These are phyloP conservation scores for Zymoseptoria ardabiliae DNA, from an alignment of 2,329 filamentous ascomycete genomes.

Conservation along the genomic window DNA sequence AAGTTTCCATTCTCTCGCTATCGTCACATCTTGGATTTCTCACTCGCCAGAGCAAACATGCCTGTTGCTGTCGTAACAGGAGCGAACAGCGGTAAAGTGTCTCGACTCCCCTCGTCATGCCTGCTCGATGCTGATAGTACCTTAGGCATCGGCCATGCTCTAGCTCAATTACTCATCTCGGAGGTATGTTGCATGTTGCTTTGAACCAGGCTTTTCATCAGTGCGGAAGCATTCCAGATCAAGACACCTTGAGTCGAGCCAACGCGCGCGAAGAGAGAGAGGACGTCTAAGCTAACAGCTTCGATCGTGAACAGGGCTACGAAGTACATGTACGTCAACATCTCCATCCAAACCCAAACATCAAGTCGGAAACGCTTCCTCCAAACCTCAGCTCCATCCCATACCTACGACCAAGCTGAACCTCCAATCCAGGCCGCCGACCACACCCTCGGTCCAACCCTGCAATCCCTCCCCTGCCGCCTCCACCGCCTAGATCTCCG, in stretches of 20 bases:
- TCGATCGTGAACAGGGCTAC: conserved; percentile 9
- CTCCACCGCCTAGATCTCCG: conserved; percentile 30
- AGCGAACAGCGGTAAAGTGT: conserved; percentile 10
- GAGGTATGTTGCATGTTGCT: conserved; percentile 7
- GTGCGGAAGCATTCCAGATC: not conserved
- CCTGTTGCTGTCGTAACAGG: conserved; percentile 17
- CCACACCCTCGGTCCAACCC: conserved; percentile 22
- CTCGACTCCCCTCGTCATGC: not conserved
- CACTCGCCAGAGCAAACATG: conserved; percentile 6
- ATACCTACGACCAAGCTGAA: too few species aligned
- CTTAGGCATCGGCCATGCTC: conserved; percentile 16
- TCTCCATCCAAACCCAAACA: not conserved
- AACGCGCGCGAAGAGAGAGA: not conserved
- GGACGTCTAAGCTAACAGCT: not conserved
- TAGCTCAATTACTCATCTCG: conserved; percentile 15
- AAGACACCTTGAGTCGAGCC: not conserved
- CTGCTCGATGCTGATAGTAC: not conserved
- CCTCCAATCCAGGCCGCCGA: conserved; percentile 9
- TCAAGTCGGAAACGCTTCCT: too few species aligned
- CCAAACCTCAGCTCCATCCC: too few species aligned
- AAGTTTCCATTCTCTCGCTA: not conserved
- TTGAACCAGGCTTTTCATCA: not conserved
- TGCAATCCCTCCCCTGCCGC: conserved; percentile 29
- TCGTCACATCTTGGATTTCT: not conserved
- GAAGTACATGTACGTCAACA: conserved; percentile 15